Conservation (phyloP, 2,329 filamentous ascomycete genomes). For the Exophiala spinifera region DNA sequence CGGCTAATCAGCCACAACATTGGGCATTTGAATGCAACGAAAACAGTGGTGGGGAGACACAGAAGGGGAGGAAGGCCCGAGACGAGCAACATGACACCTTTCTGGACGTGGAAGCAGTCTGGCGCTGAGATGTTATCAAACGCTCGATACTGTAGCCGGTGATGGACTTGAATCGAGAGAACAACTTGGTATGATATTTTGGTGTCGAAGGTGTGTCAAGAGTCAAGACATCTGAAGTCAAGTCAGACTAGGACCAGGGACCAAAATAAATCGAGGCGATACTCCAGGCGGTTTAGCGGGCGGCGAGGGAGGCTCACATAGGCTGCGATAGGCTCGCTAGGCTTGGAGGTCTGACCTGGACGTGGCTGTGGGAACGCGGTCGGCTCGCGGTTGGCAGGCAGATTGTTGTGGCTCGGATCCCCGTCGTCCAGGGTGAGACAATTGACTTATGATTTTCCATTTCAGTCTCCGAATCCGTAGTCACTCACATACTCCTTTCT, state of each 20-base stretch:
- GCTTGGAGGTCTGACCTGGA: too few species aligned
- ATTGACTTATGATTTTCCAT: constrained; percentile 3
- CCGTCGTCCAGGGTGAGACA: constrained; percentile 23
- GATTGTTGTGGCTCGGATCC: constrained; percentile 1
- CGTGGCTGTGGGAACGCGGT: neutral
- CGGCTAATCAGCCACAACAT: too few species aligned
- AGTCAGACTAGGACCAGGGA: neutral
- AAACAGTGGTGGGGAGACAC: too few species aligned
- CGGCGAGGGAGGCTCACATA: too few species aligned
- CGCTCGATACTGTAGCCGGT: too few species aligned
- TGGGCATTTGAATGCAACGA: too few species aligned
- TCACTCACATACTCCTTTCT: neutral
- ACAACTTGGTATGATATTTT: too few species aligned
- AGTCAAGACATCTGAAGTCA: neutral
- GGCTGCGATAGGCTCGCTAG: too few species aligned
- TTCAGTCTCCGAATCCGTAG: neutral
- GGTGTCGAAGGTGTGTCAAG: too few species aligned
- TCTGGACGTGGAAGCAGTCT: constrained; percentile 1
- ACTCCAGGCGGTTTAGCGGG: constrained; percentile 7
- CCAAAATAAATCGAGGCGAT: constrained; percentile 7
- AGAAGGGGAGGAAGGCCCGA: too few species aligned
- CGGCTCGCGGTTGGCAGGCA: neutral
- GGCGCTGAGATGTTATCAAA: neutral
- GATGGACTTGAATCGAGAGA: too few species aligned
- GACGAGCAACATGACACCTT: too few species aligned